These are phyloP conservation scores for Penicillium occitanis DNA, from an alignment of 2,329 filamentous ascomycete genomes.

Conservation along the genomic window DNA sequence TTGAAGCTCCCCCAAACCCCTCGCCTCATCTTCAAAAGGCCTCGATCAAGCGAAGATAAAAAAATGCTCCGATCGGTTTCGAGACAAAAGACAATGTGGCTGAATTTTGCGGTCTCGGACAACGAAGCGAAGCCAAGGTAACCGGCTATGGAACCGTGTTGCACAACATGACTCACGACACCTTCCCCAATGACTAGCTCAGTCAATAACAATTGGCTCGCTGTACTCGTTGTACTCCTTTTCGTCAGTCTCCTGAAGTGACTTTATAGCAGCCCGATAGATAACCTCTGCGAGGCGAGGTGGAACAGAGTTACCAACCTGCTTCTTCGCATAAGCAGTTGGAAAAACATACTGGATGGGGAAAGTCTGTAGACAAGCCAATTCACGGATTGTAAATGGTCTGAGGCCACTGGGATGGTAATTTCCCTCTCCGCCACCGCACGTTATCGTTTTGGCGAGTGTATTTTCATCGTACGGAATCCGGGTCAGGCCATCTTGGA, in stretches of 20 bases:
- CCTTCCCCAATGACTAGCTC: background rate
- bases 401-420: conserved; percentile 66
- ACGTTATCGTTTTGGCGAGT: conserved; percentile 63
- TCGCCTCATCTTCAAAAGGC: background rate
- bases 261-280: conserved; percentile 38
- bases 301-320: conserved; percentile 80
- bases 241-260: conserved; percentile 40
- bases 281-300: conserved; percentile 49
- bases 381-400: conserved; percentile 66
- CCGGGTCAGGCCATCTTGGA: conserved; percentile 30
- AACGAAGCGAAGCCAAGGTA: background rate
- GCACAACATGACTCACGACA: background rate
- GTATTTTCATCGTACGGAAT: conserved; percentile 50
- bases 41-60: background rate
- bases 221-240: conserved; percentile 4
- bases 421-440: conserved; percentile 57
- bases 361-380: conserved; percentile 69
- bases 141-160: background rate
- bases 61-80: background rate
- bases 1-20: background rate
- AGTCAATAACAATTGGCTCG: conserved; percentile 7
- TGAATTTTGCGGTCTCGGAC: background rate
- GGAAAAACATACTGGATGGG: conserved; percentile 61
- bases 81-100: background rate
- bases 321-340: conserved; percentile 47